phyloP scores from a whole-genome alignment of 805 yeast species.

The Nakazawaea wyomingensis region DNA sequence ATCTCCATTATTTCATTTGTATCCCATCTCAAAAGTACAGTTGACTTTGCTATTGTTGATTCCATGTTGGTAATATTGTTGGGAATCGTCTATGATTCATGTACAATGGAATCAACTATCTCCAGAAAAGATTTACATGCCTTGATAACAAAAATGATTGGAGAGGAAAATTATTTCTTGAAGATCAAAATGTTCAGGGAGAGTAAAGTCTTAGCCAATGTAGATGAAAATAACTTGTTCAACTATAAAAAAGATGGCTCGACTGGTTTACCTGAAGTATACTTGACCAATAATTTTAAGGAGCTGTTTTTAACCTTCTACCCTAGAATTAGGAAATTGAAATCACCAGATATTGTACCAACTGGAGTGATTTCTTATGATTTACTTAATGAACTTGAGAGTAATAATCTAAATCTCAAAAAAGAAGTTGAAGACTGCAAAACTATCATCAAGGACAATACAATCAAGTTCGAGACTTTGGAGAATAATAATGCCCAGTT shows the following conservation, averaged over 20 bases:
- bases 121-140: constrained; percentile 55
- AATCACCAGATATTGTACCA: constrained; percentile 74
- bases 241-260: constrained; percentile 54
- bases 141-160: constrained; percentile 64
- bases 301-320: constrained; percentile 64
- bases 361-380: constrained; percentile 59
- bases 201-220: constrained; percentile 46
- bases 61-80: constrained; percentile 68
- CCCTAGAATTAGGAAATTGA: constrained; percentile 61
- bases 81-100: constrained; percentile 79
- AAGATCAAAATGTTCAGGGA: constrained; percentile 72
- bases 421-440: constrained; percentile 17
- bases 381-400: constrained; percentile 42
- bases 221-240: constrained; percentile 44
- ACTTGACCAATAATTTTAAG: constrained; percentile 61
- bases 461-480: constrained; percentile 28
- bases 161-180: constrained; percentile 72
- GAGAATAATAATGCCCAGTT: constrained; percentile 25
- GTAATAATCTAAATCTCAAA: constrained; percentile 21
- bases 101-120: constrained; percentile 55
- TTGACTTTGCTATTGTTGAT: constrained; percentile 55
- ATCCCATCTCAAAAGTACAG: constrained; percentile 39
- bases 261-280: constrained; percentile 84
- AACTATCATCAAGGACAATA: constrained; percentile 15
- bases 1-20: constrained; percentile 66